A percentile compares a stretch with the other conserved stretches of the same genome.
Evolutionary conservation across 352 stramenopile genomes (phyloP).

Genomic region (Pythium sukuiense): DNA sequence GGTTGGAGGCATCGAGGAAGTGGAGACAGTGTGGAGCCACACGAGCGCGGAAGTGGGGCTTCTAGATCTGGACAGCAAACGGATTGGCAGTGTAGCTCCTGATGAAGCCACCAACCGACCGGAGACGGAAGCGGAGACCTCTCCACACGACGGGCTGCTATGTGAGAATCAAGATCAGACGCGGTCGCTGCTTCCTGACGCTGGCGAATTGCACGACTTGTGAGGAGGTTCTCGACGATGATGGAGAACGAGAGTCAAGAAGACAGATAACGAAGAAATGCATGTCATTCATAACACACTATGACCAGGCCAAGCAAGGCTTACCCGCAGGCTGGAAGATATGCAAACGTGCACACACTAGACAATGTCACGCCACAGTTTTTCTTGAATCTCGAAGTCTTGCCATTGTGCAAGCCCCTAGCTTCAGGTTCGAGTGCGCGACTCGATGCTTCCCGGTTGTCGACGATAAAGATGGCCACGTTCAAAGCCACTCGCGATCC

Average conservation of each 20-base stretch:
- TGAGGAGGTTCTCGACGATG: neutral
- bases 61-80: neutral
- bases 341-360: constrained; percentile 8
- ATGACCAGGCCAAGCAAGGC: neutral
- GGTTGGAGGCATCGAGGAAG: neutral
- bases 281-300: constrained; percentile 4
- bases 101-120: neutral
- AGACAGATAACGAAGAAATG: constrained; percentile 2
- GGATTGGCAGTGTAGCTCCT: neutral
- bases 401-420: constrained; percentile 32
- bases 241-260: neutral
- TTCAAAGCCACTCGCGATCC: constrained; percentile 15
- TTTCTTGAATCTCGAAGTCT: constrained; percentile 23
- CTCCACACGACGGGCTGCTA: constrained; percentile 8
- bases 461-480: constrained; percentile 8
- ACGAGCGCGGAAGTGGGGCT: neutral
- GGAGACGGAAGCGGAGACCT: constrained; percentile 17
- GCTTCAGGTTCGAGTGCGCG: constrained; percentile 24
- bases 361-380: constrained; percentile 23
- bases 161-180: constrained; percentile 17
- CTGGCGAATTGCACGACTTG: neutral
- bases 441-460: constrained; percentile 28
- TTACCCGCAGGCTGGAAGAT: neutral
- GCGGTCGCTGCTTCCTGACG: neutral
- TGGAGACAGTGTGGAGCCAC: neutral